phyloP scores from a whole-genome alignment of 345 rosid species.

The Excoecaria cochinchinensis region DNA sequence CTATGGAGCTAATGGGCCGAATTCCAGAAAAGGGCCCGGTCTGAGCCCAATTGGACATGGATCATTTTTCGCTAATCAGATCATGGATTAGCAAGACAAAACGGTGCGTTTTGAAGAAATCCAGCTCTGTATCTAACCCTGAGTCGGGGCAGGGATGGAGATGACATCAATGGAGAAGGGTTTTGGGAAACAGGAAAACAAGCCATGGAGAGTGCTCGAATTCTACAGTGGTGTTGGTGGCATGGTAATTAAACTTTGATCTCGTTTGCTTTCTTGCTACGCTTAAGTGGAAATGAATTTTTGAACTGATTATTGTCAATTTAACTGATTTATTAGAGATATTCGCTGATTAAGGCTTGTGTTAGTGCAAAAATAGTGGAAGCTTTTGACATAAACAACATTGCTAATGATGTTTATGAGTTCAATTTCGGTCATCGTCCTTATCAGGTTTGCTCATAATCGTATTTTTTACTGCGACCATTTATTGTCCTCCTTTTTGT shows the following conservation, averaged over 20 bases:
- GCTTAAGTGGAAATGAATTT: not conserved
- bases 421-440: slow-evolving; percentile 90
- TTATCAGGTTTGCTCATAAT: slow-evolving; percentile 55
- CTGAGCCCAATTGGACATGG: not conserved
- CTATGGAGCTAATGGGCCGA: not conserved
- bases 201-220: slow-evolving; percentile 81
- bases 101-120: slow-evolving; percentile 1
- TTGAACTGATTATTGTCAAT: not conserved
- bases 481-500: not conserved
- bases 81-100: not conserved
- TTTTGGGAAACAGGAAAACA: slow-evolving; percentile 21
- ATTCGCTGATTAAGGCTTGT: slow-evolving; percentile 60
- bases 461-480: not conserved
- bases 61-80: not conserved
- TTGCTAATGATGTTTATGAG: slow-evolving; percentile 84
- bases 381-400: slow-evolving; percentile 88
- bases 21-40: not conserved
- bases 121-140: not conserved
- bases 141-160: not conserved
- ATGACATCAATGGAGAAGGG: slow-evolving; percentile 9
- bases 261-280: not conserved
- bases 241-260: slow-evolving; percentile 48
- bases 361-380: slow-evolving; percentile 60
- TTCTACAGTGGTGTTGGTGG: slow-evolving; percentile 95
- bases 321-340: slow-evolving; percentile 47